Percentiles rank a stretch among this genome's conserved stretches.
phyloP scores from a whole-genome alignment of 345 rosid genomes.

The Populus alba region DNA sequence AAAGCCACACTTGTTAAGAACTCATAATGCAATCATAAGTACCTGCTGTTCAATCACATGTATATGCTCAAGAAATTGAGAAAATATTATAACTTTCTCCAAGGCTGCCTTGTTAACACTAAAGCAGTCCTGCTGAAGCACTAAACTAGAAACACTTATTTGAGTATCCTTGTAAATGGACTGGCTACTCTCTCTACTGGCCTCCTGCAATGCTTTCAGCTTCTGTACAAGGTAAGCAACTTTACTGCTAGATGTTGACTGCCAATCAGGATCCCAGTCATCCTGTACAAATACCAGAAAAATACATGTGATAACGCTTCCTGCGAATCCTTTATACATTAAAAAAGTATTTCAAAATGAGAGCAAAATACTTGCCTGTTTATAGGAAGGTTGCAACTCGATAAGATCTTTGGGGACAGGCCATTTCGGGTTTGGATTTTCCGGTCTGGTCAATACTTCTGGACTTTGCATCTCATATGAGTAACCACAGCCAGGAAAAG shows the following conservation, averaged over 20 bases:
- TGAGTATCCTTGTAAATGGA: slow-evolving; percentile 24
- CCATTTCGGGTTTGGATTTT: slow-evolving; percentile 97
- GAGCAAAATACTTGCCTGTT: slow-evolving; percentile 52
- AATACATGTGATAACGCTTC: slow-evolving; percentile 6
- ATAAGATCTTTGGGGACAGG: slow-evolving; percentile 97
- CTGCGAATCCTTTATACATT: background rate
- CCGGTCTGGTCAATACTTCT: slow-evolving; percentile 69
- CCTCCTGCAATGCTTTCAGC: slow-evolving; percentile 63
- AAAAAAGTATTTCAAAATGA: background rate
- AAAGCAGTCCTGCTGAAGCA: slow-evolving; percentile 20
- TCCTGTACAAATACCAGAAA: slow-evolving; percentile 53
- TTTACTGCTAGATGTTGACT: slow-evolving; percentile 92
- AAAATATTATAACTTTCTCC: slow-evolving; percentile 84
- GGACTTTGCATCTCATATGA: slow-evolving; percentile 90
- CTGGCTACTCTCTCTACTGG: slow-evolving; percentile 26
- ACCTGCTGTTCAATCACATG: slow-evolving; percentile 90
- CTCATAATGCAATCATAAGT: slow-evolving; percentile 13
- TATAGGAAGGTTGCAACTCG: slow-evolving; percentile 93
- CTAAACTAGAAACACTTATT: slow-evolving; percentile 18
- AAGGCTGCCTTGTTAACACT: slow-evolving; percentile 27
- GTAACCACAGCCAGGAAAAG: slow-evolving; percentile 65
- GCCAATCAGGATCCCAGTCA: slow-evolving; percentile 98
- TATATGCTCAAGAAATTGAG: slow-evolving; percentile 96
- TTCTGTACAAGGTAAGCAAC: slow-evolving; percentile 72
- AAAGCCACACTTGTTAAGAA: background rate